Evolutionary conservation across 257 asterid genomes (phyloP), one percentile per base, ranked within the genome.

Genomic region (Ehretia macrophylla): DNA sequence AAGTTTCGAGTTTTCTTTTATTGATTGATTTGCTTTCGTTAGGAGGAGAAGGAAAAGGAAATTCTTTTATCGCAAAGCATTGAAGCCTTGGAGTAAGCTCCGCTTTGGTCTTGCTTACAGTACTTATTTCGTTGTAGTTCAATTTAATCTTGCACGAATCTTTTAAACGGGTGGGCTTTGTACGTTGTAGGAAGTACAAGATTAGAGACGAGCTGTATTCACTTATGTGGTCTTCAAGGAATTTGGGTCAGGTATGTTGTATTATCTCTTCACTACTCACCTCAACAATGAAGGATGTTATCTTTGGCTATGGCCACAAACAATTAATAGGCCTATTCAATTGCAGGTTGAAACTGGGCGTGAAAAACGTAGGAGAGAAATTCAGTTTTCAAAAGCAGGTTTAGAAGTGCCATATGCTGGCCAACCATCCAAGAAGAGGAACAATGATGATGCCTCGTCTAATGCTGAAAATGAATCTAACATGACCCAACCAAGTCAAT

Each of bases 31-130:
- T 20, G 38, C 35, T 77, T 51, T 64, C 38, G 27, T 5, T 12
- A 85, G 97, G 97, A 88, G 85, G 96, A 88, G 79, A 86, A 92
- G 70, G 82, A 81, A 60, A 83, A 83, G 76, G 91, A 86, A 66
- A 8, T 47, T 45, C 94, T 77, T 72, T 70, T 84, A 42, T 66
- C 84, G 0, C 73, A 81, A 78, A 92, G 99, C 83, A 72, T 84
- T 3, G 80, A 84, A 70, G 72, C 85, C 52, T 68, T 92, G 74
- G 81, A 86, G 99, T 92, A 80, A 64, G 86, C 62, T 68, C 42
- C 20, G 37, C 56, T 52, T 52, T 38, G 21, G 32, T 46, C 27
- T 48, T 49, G 23, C 11, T 66, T 60, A 10, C n/a, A 53, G 48
- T 14, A 5, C 54, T 18, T 47, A 47, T 51, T 19, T 74, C 49